Evolutionary conservation across 768 basidiomycete genomes (phyloP).

Genomic region (Trametes cinnabarina): DNA sequence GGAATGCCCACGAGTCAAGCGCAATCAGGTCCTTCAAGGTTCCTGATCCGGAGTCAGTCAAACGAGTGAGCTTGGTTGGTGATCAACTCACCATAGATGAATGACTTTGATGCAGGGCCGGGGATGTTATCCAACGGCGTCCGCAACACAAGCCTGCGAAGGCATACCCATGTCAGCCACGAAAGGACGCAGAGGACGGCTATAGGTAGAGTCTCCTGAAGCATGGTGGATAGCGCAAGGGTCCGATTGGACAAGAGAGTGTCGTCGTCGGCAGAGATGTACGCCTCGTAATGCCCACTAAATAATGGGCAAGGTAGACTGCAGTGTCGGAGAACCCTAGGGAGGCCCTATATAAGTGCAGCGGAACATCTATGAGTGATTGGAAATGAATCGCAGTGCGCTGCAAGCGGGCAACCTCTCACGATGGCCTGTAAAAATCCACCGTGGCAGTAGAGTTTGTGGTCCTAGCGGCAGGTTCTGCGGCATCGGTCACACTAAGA

Average conservation of each 20-base stretch:
- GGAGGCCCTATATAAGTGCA: too few relatives aligned
- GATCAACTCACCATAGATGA: constrained; percentile 15
- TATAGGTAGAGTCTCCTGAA: not conserved
- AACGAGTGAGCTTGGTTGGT: not conserved
- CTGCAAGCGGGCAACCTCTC: too few relatives aligned
- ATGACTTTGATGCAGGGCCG: constrained; percentile 15
- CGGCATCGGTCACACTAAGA: too few relatives aligned
- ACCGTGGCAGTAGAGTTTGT: too few relatives aligned
- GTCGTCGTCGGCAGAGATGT: too few relatives aligned
- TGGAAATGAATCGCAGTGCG: too few relatives aligned
- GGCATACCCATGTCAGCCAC: not conserved
- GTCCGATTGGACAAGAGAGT: too few relatives aligned
- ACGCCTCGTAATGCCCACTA: too few relatives aligned
- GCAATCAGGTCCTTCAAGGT: constrained; percentile 11
- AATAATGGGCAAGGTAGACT: not conserved
- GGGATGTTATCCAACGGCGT: constrained; percentile 21
- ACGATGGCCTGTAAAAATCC: too few relatives aligned
- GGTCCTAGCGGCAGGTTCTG: too few relatives aligned
- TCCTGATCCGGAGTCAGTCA: constrained; percentile 6
- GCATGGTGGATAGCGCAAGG: not conserved
- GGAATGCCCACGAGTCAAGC: constrained; percentile 8
- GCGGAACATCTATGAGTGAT: too few relatives aligned
- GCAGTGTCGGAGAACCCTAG: not conserved
- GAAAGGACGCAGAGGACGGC: not conserved
- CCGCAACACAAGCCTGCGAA: not conserved